A percentile compares a stretch with the other conserved stretches of the same genome.
Conservation (phyloP, 176 grass and related monocot genomes). For the Otatea glauca region DNA sequence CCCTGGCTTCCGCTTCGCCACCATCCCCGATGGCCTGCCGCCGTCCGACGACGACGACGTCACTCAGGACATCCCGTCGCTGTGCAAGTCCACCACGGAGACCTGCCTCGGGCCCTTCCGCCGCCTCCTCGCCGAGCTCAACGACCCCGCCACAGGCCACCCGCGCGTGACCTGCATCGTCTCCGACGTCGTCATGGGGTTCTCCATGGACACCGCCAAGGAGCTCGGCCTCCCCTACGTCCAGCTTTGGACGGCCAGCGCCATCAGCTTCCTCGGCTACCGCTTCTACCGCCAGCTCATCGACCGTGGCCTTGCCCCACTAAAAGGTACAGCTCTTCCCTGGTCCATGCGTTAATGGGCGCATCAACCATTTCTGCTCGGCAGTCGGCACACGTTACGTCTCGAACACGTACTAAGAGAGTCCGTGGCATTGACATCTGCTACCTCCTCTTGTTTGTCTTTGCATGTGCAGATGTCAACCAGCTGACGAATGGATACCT, state of each 20-base stretch:
- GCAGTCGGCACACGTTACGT: background rate
- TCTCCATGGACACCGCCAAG: slow-evolving; percentile 61
- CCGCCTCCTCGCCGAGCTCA: slow-evolving; percentile 55
- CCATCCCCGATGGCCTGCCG: slow-evolving; percentile 80
- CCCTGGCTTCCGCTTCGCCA: slow-evolving; percentile 58
- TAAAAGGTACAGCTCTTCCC: slow-evolving; percentile 49
- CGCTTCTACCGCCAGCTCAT: slow-evolving; percentile 59
- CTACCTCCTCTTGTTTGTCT: background rate
- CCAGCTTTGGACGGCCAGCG: slow-evolving; percentile 77
- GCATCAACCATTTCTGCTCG: background rate
- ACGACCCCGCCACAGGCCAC: slow-evolving; percentile 30
- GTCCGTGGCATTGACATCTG: background rate
- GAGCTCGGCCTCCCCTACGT: slow-evolving; percentile 66
- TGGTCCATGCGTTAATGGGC: too few relatives aligned
- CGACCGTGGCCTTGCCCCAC: slow-evolving; percentile 57
- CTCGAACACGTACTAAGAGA: background rate
- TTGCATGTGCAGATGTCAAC: slow-evolving; percentile 34
- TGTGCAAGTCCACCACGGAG: slow-evolving; percentile 61
- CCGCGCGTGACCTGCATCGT: slow-evolving; percentile 68
- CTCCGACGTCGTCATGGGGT: slow-evolving; percentile 77
- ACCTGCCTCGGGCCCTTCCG: slow-evolving; percentile 64
- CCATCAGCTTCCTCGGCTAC: slow-evolving; percentile 71
- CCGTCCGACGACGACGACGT: slow-evolving; percentile 53
- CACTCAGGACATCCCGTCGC: slow-evolving; percentile 70
- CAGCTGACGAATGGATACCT: slow-evolving; percentile 77